Evolutionary conservation across 108 stramenopile genomes (phyloP).

Genomic region (Fragilaria crotonensis): DNA sequence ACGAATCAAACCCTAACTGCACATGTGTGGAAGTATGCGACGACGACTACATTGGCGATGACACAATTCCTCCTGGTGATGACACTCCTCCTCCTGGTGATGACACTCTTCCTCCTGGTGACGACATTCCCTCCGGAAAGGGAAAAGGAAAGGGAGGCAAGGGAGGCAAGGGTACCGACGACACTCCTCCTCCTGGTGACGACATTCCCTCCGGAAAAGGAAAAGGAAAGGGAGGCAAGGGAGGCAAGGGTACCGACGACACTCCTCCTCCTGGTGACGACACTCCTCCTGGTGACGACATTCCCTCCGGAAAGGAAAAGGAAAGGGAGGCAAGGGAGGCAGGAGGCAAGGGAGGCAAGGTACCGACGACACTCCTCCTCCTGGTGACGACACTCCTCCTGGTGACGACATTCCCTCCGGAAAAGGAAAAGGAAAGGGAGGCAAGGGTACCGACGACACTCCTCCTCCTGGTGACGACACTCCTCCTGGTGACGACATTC

Average conservation of each 20-base stretch:
- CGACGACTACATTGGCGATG: background rate
- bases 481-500: background rate
- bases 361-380: background rate
- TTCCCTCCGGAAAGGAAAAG: background rate
- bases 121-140: background rate
- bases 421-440: background rate
- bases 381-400: background rate
- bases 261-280: background rate
- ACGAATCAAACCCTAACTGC: background rate
- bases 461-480: background rate
- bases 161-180: background rate
- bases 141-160: background rate
- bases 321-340: background rate
- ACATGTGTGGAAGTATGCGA: background rate
- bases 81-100: background rate
- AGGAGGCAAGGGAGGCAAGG: no score
- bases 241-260: background rate
- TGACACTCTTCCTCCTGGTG: background rate
- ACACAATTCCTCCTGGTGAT: background rate
- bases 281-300: background rate
- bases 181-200: background rate
- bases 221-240: background rate
- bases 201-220: background rate
- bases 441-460: background rate
- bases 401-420: background rate